Evolutionary conservation across 2,329 filamentous ascomycete species (phyloP), one percentile per base, ranked within the genome.

Genomic region (Pseudocercospora fijiensis): DNA sequence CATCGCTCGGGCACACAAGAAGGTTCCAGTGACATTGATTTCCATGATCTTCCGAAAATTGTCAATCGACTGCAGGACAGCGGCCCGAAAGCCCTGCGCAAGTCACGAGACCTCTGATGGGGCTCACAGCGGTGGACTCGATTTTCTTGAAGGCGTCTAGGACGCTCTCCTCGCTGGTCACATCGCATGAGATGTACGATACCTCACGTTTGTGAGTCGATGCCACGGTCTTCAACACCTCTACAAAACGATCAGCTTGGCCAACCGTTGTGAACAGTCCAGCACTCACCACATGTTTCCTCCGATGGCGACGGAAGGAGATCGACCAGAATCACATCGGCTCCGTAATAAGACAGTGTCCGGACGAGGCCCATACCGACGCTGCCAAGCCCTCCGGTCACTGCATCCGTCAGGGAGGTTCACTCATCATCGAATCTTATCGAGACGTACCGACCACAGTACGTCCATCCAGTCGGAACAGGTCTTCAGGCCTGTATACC

Each of bases 11-110:
- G 74, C 68, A 6, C 68, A 63, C 3, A 74, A 55, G 53, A 77
- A 76, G 1, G 72, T 75, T 8, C 76, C 75, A 2, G 68, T 68
- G 11, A 75, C 66, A 56, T 77, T 77, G 49, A 76, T 67, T 41
- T 76, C 73, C n/a, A 77, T 60, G 41, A 77, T 74, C 27, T 68
- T 68, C 0, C 74, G 68, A 59, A 76, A 74, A 1, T 68, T 62
- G 3, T 69, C 62, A 18, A 3, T 70, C 67, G 26, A 71, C 65
- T 7, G 76, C 75, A 2, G 67, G 64, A 24, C 58, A 57, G 10
- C 53, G 57, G 2, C 53, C 62, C 27, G 64, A 65, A 6, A 70
- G 55, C n/a, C 67, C 67, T 8, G 64, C 65, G 26, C 66, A 68
- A 5, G 64, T 49, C 10, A 70, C 64, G 1, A 58, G 56, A n/a